phyloP scores from a whole-genome alignment of 495 filamentous ascomycete species.

The Annulohypoxylon bovei region DNA sequence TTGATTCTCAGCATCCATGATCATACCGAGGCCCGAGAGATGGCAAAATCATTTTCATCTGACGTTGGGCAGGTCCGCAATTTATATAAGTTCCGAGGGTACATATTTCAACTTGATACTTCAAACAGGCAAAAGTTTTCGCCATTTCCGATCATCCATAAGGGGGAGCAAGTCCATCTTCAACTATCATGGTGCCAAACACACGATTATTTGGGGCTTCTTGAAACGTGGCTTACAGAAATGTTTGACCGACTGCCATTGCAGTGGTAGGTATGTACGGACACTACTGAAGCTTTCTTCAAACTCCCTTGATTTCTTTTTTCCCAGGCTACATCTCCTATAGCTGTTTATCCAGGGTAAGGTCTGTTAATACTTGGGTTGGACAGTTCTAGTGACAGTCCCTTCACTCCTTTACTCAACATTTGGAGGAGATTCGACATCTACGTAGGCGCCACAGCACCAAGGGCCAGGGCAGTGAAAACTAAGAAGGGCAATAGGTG shows the following conservation, averaged over 20 bases:
- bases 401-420: not conserved
- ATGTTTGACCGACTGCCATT: not conserved
- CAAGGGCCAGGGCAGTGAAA: not conserved
- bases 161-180: not conserved
- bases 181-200: not conserved
- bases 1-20: not conserved
- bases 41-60: not conserved
- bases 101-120: not conserved
- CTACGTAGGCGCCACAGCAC: not conserved
- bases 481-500: not conserved
- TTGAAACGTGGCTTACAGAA: too few species aligned
- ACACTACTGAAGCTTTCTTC: not conserved
- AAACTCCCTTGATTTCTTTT: not conserved
- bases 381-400: not conserved
- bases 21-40: conserved; percentile 2
- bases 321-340: not conserved
- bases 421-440: not conserved
- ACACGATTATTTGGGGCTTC: not conserved
- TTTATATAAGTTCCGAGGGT: conserved; percentile 1
- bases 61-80: not conserved
- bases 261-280: not conserved
- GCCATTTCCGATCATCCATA: not conserved
- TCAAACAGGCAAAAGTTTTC: not conserved
- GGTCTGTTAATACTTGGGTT: not conserved
- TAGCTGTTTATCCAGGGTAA: not conserved